Conservation (phyloP, 2,329 filamentous ascomycete species). For the Diaporthe sp. region DNA sequence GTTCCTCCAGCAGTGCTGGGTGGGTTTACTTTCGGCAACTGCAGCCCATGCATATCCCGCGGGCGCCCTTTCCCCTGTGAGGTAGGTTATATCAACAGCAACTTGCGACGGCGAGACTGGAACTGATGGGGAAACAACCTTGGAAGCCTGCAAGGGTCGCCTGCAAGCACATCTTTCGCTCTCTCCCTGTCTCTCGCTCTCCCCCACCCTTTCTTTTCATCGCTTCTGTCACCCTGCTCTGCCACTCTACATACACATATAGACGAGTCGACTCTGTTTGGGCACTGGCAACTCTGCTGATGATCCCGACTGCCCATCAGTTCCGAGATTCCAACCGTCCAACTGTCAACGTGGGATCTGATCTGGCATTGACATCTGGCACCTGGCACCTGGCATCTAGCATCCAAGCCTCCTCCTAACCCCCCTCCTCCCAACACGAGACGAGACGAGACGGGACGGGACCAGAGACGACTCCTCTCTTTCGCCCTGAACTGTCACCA, state of each 20-base stretch:
- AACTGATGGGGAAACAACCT: background rate
- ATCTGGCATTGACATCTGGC: background rate
- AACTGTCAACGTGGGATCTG: background rate
- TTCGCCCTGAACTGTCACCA: background rate
- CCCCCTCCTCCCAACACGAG: background rate
- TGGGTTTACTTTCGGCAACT: slow-evolving; percentile 16
- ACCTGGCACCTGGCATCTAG: background rate
- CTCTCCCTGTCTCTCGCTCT: no score
- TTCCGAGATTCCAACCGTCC: background rate
- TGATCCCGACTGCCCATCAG: background rate
- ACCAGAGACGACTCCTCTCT: background rate
- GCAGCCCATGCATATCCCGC: slow-evolving; percentile 14
- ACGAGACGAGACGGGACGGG: slow-evolving; percentile 3
- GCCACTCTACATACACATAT: background rate
- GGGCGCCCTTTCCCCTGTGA: slow-evolving; percentile 11
- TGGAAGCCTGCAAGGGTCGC: slow-evolving; percentile 9
- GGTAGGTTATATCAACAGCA: slow-evolving; percentile 4
- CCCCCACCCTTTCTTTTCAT: background rate
- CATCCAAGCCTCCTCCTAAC: background rate
- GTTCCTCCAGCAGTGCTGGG: background rate
- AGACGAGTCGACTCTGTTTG: background rate
- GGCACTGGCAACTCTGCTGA: background rate
- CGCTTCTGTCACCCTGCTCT: background rate
- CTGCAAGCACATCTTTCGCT: background rate
- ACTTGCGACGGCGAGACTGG: background rate